Base-by-base conservation (phyloP, 2,329 filamentous ascomycete species). In the Laburnicola sp. region DNA sequence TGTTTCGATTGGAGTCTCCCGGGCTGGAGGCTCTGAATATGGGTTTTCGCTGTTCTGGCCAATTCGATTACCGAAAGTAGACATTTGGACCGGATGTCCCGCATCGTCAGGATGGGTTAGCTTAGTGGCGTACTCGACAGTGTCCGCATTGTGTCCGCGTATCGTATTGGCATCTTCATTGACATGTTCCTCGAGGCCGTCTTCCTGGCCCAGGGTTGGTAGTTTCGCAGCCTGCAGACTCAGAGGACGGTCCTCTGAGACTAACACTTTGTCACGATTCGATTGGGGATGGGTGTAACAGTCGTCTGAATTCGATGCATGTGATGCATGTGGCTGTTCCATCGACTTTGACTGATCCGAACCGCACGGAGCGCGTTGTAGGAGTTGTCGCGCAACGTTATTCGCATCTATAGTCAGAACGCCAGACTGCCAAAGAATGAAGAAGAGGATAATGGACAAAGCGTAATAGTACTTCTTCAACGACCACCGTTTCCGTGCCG, bases 61-160 rank as follows among this genome's bases (percentile, higher is more conserved):
- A 1, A 37, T 2, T 21, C 22, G 45, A n/a, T n/a, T n/a, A n/a
- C n/a, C n/a, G n/a, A n/a, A n/a, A n/a, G n/a, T n/a, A n/a, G n/a
- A n/a, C 11, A 42, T 25, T 37, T 56, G 54, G 16, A 22, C 4
- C 10, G 41, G 16, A 35, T 37, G 9, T 10, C 27, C 43, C 7
- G 50, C 53, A 22, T 59, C 56, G 22, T 53, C 56, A 6, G 50
- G 43, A 11, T 61, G 53, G n/a, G 31, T 44, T 11, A 56, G 32
- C 30, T 51, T 52, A 10, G 46, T 47, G 4, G 46, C 50, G 40
- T 52, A 38, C 9, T 60, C 55, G 9, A 58, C 54, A 42, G 23
- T 50, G 27, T 56, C 47, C 22, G 42, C 57, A 22, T n/a, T 38
- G 36, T 43, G 25, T 6, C 48, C 45, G 22, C 37, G 35, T 28